Evolutionary conservation across 1,284 basidiomycete species (phyloP).

Genomic region (Malassezia caprae): DNA sequence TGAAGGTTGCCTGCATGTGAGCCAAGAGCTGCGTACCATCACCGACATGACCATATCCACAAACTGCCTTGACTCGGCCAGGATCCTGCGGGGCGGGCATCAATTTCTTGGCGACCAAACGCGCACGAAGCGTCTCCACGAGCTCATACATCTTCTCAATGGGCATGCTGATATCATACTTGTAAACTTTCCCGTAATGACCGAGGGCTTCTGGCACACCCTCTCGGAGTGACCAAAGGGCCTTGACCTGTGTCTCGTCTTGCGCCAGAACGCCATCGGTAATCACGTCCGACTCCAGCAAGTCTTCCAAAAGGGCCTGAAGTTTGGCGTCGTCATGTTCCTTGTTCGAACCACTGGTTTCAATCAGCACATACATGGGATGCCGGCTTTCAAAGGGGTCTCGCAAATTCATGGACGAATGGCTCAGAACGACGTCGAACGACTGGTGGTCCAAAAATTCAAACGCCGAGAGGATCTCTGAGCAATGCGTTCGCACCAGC

Average conservation of each 20-base stretch:
- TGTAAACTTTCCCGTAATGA: conserved; percentile 91
- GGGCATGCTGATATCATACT: conserved; percentile 93
- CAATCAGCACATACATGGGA: conserved; percentile 66
- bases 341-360: conserved; percentile 85
- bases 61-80: conserved; percentile 51
- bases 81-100: conserved; percentile 54
- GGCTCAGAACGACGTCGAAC: conserved; percentile 63
- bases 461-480: conserved; percentile 93
- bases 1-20: conserved; percentile 69
- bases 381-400: conserved; percentile 41
- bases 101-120: conserved; percentile 64
- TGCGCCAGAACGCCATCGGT: conserved; percentile 87
- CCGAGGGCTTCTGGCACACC: conserved; percentile 83
- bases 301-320: conserved; percentile 63
- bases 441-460: conserved; percentile 87
- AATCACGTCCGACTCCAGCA: conserved; percentile 69
- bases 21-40: conserved; percentile 57
- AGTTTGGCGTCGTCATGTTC: conserved; percentile 99
- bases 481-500: conserved; percentile 61
- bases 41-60: conserved; percentile 92
- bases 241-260: conserved; percentile 76
- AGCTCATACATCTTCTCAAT: conserved; percentile 78
- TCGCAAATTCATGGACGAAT: conserved; percentile 54
- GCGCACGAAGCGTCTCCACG: conserved; percentile 69
- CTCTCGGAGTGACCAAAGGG: conserved; percentile 89